phyloP scores from a whole-genome alignment of 352 stramenopile species.

The Plasmopara viticola region DNA sequence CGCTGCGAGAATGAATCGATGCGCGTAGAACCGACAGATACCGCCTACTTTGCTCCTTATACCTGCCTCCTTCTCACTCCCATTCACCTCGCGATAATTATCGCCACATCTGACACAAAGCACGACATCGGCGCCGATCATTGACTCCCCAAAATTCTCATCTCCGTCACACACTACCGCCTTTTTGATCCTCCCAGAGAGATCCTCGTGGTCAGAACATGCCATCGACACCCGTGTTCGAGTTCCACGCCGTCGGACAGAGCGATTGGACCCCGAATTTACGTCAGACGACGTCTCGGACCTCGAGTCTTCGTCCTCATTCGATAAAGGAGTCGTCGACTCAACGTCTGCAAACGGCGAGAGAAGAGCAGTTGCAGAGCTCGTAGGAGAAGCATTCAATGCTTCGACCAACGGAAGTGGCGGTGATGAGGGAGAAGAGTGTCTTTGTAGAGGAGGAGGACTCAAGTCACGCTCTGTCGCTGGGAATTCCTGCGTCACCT shows the following conservation, averaged over 20 bases:
- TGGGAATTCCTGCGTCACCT: constrained; percentile 28
- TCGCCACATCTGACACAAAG: constrained; percentile 38
- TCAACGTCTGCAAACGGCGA: constrained; percentile 45
- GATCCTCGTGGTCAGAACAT: constrained; percentile 60
- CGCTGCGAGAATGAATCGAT: constrained; percentile 78
- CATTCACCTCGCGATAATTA: constrained; percentile 8
- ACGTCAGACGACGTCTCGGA: constrained; percentile 72
- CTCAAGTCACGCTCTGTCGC: constrained; percentile 20
- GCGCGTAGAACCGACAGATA: constrained; percentile 45
- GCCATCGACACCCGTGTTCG: constrained; percentile 36
- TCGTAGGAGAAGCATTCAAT: constrained; percentile 8
- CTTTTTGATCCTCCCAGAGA: constrained; percentile 52
- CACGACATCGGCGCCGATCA: constrained; percentile 69
- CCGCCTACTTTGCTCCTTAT: constrained; percentile 6
- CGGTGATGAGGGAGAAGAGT: constrained; percentile 21
- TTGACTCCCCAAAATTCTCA: constrained; percentile 43
- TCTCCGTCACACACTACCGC: constrained; percentile 25
- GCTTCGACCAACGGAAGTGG: constrained; percentile 20
- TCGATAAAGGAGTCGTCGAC: constrained; percentile 40
- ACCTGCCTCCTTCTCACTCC: constrained; percentile 1
- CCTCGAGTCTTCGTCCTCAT: constrained; percentile 72
- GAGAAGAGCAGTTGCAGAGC: constrained; percentile 10
- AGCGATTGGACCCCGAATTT: constrained; percentile 25
- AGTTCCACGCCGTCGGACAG: constrained; percentile 13
- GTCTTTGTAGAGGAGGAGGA: constrained; percentile 11